Base-by-base conservation (phyloP, 2,329 filamentous ascomycete species). In the Gremmenia infestans region DNA sequence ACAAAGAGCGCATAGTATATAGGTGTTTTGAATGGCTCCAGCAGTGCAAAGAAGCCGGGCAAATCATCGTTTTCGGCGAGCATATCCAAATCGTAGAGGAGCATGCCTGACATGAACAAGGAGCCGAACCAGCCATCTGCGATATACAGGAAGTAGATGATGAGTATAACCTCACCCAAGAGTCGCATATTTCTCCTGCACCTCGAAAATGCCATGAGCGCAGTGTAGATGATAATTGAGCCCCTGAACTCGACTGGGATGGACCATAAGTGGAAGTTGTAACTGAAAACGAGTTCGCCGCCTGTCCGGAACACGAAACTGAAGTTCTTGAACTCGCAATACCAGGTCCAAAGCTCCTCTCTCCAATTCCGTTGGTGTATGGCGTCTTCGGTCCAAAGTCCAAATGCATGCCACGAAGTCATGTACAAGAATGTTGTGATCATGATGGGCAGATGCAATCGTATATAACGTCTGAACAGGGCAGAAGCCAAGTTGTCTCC, bases 121-220 rank as follows among this genome's bases (percentile, higher is more conserved):
- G 82, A 76, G 60, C 79, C 81, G 65, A 83, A 82, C 71, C 78
- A 81, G 32, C 82, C 85, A 65, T 88, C 86, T 11, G 77, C 78
- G 53, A 88, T 77, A 67, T 86, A 87, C 67, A 88, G 73, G 63
- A 86, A 86, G 70, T 88, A 88, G 59, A 75, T 73, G 19, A 81
- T 76, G 14, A 88, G 72, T 1, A 65, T 76, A 1, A 74, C 47
- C 61, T 82, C 71, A 64, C 79, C 79, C 68, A 73, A 73, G 0
- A 87, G 74, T 14, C 85, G 78, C 8, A 79, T 77, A 52, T 76
- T 78, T 25, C 70, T 73, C 0, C 77, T 78, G 56, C 77, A 80
- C 49, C 79, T 74, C 1, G 81, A 78, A 9, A 87, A 73, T 0
- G 83, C 80, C 19, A 83, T 67, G 5, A 81, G 68, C 0, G 78